Base-by-base conservation (phyloP, 106 monocot species). In the Cymbidium sinense region DNA sequence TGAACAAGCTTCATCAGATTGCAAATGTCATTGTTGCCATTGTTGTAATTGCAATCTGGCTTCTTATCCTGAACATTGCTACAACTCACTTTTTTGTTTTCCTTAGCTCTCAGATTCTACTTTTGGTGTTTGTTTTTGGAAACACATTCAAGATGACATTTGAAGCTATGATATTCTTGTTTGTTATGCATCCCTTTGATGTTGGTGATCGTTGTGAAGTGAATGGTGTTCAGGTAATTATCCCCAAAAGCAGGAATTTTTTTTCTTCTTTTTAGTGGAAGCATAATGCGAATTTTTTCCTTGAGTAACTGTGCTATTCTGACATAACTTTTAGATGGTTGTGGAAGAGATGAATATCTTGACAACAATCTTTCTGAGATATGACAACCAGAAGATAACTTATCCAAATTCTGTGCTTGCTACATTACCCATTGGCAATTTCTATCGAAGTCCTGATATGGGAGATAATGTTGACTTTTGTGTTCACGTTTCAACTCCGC, bases 271-370 rank as follows among this genome's bases (percentile, higher is more conserved):
- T 31, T 35, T 2, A 50, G 36, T 12, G 9, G 18, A 44, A 50
- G 43, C 61, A 74, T 27, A 39, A 27, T 71, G 17, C 28, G 17
- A 78, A 37, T 5, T 44, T 35, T 43, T 65, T 30, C 2, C 30
- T 2, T 29, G 11, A 9, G 5, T 47, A 47, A 47, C 52, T 43
- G 34, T 5, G 8, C 18, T 20, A 13, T 29, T 34, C 0, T 41
- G 23, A 61, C 11, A 21, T 76, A 36, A 30, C 65, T 79, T 76
- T 79, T 86, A 96, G 93, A 83, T 93, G 86, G 50, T 94, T 75
- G 96, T 93, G 2, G 93, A 96, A 79, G 96, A 96, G 81, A 94
- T 96, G 96, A 71, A 96, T 78, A 96, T 96, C 41, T 21, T 93
- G 76, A 88, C 93, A n/a, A 96, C 93, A 17, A 74, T 94, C 19